These are phyloP conservation scores for Streptanthus diversifolius DNA, from an alignment of 345 rosid genomes.

Conservation along the genomic window DNA sequence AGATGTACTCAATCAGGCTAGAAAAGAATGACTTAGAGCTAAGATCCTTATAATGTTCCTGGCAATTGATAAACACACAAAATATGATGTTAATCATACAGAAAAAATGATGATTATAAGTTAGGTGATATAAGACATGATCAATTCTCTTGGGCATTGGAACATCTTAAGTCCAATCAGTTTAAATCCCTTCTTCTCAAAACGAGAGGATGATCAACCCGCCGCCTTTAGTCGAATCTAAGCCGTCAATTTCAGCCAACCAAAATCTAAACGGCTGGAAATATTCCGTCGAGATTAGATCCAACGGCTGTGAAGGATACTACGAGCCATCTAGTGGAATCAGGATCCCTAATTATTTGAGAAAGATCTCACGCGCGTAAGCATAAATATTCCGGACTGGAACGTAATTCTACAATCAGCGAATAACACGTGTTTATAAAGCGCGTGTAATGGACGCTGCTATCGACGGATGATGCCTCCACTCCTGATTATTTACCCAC, in stretches of 20 bases:
- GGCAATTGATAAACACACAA: constrained; percentile 9
- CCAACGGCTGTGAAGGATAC: constrained; percentile 25
- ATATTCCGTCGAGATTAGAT: constrained; percentile 30
- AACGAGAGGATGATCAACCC: constrained; percentile 49
- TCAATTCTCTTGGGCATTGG: constrained; percentile 70
- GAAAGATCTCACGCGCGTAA: constrained; percentile 5
- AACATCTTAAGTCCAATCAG: constrained; percentile 77
- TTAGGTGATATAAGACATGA: background rate
- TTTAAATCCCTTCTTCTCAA: constrained; percentile 76
- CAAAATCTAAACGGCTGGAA: constrained; percentile 11
- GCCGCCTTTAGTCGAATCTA: constrained; percentile 38
- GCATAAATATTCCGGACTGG: background rate
- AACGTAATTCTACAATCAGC: background rate
- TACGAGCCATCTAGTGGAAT: constrained; percentile 1
- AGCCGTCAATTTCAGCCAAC: constrained; percentile 35
- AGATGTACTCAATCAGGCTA: constrained; percentile 68
- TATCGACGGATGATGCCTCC: constrained; percentile 32
- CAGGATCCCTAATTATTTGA: background rate
- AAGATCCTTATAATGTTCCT: constrained; percentile 98
- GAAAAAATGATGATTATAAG: background rate
- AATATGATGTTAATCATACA: background rate
- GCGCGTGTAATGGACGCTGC: constrained; percentile 10
- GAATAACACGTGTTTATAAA: background rate
- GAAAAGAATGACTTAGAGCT: constrained; percentile 81
- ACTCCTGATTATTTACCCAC: constrained; percentile 32